phyloP scores from a whole-genome alignment of 1,284 basidiomycete genomes.

The Fomitopsis pinicola region DNA sequence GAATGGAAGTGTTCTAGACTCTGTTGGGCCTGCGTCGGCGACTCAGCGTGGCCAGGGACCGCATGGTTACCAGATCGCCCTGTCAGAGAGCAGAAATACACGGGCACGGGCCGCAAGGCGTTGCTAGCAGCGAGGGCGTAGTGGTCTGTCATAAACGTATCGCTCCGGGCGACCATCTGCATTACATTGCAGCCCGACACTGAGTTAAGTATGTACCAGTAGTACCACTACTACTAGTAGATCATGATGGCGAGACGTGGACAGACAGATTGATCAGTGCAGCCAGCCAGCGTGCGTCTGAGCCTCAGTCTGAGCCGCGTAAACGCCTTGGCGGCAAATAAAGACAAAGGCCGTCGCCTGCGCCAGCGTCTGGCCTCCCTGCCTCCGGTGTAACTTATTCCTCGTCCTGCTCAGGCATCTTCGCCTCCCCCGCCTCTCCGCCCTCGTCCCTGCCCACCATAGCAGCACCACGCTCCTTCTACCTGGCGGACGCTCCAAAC shows the following conservation, averaged over 20 bases:
- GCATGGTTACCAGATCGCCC: background rate
- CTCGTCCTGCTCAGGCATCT: conserved; percentile 8
- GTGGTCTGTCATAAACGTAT: too few relatives aligned
- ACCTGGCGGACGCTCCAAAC: conserved; percentile 14
- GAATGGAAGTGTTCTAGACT: background rate
- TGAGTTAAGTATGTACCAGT: too few relatives aligned
- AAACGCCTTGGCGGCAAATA: conserved; percentile 6
- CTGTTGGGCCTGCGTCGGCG: background rate
- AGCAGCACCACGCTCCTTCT: conserved; percentile 25
- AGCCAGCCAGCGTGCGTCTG: background rate
- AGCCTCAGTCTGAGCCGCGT: background rate
- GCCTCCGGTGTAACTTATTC: conserved; percentile 9
- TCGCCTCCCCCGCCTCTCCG: conserved; percentile 5
- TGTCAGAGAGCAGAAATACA: background rate
- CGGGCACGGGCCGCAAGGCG: background rate
- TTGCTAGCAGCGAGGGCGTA: background rate
- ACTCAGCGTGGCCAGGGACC: background rate
- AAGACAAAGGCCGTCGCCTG: conserved; percentile 7
- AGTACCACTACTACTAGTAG: too few relatives aligned
- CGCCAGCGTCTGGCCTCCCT: background rate
- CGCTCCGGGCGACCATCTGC: background rate
- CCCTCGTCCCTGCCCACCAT: conserved; percentile 17
- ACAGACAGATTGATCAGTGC: background rate
- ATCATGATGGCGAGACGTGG: too few relatives aligned
- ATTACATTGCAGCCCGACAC: background rate